Conservation (phyloP, 805 yeast genomes). For the Isabelozyma pseudorhagii region DNA sequence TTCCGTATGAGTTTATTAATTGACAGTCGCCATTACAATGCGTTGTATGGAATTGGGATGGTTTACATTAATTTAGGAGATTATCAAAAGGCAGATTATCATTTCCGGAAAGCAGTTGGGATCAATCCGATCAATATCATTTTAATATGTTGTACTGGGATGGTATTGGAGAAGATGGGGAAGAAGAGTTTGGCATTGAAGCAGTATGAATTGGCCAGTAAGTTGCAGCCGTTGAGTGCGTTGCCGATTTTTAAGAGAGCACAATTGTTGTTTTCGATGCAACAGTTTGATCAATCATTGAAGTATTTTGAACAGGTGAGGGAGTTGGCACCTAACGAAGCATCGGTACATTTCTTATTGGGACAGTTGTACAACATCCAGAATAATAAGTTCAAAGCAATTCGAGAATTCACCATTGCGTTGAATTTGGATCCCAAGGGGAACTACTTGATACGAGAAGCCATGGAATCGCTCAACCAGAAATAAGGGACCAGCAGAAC, state of each 20-base stretch:
- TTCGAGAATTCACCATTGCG: constrained; percentile 84
- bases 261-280: constrained; percentile 69
- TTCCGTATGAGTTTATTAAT: constrained; percentile 75
- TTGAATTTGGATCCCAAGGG: constrained; percentile 92
- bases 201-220: constrained; percentile 80
- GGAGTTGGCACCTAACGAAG: constrained; percentile 88
- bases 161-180: constrained; percentile 78
- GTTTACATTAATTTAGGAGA: constrained; percentile 85
- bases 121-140: constrained; percentile 91
- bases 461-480: constrained; percentile 56
- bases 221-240: constrained; percentile 80
- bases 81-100: constrained; percentile 76
- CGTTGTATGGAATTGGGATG: constrained; percentile 95
- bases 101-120: constrained; percentile 80
- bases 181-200: constrained; percentile 68
- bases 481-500: constrained; percentile 1
- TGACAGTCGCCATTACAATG: constrained; percentile 86
- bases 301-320: constrained; percentile 69
- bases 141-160: constrained; percentile 88
- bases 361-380: constrained; percentile 83
- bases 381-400: constrained; percentile 72
- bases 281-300: constrained; percentile 68
- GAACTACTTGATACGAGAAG: constrained; percentile 77
- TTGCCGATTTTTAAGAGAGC: constrained; percentile 88
- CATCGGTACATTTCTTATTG: constrained; percentile 83